Conservation (phyloP, 495 filamentous ascomycete species). For the Xylaria telfairii region DNA sequence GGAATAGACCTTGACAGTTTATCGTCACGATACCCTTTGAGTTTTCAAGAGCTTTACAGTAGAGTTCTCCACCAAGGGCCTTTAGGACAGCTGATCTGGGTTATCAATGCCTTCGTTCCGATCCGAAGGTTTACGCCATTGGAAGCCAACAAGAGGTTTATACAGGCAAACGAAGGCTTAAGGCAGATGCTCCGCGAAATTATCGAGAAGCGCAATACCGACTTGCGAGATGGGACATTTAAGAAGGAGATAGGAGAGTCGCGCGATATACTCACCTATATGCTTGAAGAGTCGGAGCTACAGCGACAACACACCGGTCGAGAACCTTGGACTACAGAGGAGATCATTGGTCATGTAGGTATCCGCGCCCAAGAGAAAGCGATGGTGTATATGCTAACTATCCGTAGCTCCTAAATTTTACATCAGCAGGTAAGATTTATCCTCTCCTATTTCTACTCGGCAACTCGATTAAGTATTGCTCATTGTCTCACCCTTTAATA, state of each 20-base stretch:
- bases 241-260: constrained; percentile 27
- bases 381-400: background rate
- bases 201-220: constrained; percentile 31
- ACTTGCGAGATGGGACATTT: constrained; percentile 33
- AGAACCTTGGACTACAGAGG: constrained; percentile 33
- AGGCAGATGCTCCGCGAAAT: constrained; percentile 35
- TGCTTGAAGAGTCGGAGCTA: constrained; percentile 34
- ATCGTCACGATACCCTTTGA: constrained; percentile 40
- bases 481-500: no score
- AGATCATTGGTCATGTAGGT: constrained; percentile 37
- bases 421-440: constrained; percentile 6
- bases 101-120: constrained; percentile 38
- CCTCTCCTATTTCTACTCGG: background rate
- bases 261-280: constrained; percentile 35
- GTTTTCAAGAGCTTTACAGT: constrained; percentile 36
- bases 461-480: background rate
- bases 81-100: constrained; percentile 38
- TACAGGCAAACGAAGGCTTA: constrained; percentile 31
- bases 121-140: constrained; percentile 37
- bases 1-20: constrained; percentile 70
- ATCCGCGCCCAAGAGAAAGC: background rate
- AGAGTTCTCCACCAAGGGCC: constrained; percentile 39
- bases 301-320: constrained; percentile 28
- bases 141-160: constrained; percentile 34
- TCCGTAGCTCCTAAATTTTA: constrained; percentile 2